A percentile compares a stretch with the other conserved stretches of the same genome.
Evolutionary conservation across 2,329 filamentous ascomycete species (phyloP).

Genomic region (Polytolypa hystricis): DNA sequence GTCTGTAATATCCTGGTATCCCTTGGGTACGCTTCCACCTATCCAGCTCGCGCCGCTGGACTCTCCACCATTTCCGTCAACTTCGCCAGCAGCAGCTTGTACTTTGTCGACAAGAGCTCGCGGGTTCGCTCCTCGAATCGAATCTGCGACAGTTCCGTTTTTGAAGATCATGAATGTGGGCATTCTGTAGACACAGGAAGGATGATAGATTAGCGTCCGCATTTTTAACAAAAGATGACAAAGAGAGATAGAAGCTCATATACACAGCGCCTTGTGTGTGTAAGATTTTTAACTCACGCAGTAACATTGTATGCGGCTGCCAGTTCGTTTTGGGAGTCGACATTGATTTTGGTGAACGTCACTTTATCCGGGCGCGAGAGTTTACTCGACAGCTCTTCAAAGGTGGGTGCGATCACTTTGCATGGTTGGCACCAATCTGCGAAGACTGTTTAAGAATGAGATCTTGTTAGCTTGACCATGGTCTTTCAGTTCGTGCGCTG

Average conservation of each 20-base stretch:
- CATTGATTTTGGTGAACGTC: conserved; percentile 80
- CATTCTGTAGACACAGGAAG: conserved; percentile 37
- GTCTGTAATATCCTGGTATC: conserved; percentile 73
- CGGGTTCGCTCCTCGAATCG: conserved; percentile 63
- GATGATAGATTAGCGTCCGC: not conserved
- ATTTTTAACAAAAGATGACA: not conserved
- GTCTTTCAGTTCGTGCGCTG: no score
- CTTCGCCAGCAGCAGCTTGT: conserved; percentile 58
- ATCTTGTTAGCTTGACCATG: conserved; percentile 13
- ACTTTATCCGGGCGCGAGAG: conserved; percentile 62
- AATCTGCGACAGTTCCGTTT: conserved; percentile 54
- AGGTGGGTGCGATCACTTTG: conserved; percentile 71
- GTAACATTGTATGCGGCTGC: conserved; percentile 62
- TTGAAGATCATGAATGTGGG: conserved; percentile 91
- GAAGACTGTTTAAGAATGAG: conserved; percentile 51
- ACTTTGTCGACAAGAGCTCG: conserved; percentile 59
- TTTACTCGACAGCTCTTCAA: conserved; percentile 61
- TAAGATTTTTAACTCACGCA: conserved; percentile 36
- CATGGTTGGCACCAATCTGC: conserved; percentile 80
- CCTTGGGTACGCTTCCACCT: conserved; percentile 62
- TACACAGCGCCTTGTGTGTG: not conserved
- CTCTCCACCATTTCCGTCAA: conserved; percentile 31
- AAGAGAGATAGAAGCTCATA: conserved; percentile 4
- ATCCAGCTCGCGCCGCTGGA: conserved; percentile 49
- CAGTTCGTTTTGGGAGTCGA: conserved; percentile 63